Evolutionary conservation across 2,329 filamentous ascomycete species (phyloP), one percentile per base, ranked within the genome.

Genomic region (Cordyceps tenuipes): DNA sequence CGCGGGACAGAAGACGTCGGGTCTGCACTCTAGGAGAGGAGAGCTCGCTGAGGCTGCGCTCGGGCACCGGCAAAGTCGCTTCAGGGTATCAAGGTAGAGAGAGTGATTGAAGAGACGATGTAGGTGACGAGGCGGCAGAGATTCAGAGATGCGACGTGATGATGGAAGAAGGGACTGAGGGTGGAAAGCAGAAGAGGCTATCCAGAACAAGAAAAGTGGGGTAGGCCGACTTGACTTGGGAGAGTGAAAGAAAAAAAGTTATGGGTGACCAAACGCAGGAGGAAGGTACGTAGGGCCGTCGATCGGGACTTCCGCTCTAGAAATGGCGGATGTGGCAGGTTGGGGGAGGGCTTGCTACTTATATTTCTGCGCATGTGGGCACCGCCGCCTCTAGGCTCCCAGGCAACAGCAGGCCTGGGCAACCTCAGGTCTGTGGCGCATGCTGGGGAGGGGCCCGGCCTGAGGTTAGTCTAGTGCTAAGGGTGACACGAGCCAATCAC

Each of bases 301-400:
- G 77, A 77, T 82, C 78, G 78, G 77, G 74, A 77, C 75, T 81
- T 82, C 79, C 78, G 75, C 78, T 76, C 79, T 75, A 76, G 73
- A 77, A 77, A 69, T 71, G 70, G 74, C 72, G 70, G 76, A 77
- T 76, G 72, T 72, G 71, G n/a, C 68, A 76, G 73, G 76, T 73
- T 76, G 80, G 79, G 80, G 80, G 79, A 78, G 75, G 75, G 71
- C 71, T 71, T 69, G 70, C 74, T 80, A 75, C 75, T 82, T 82
- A 82, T 82, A 82, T 77, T 81, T 81, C 79, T 80, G 69, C 29
- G 63, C 64, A 66, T 63, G 65, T 66, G 68, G 68, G 67, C 67
- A 66, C 68, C 70, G 66, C 69, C 69, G 66, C 69, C 69, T 71
- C 72, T 72, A 68, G 69, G 66, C 48, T 34, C 48, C 75, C 68